Evolutionary conservation across 2,329 filamentous ascomycete species (phyloP).

Genomic region (Aureobasidium sp.): DNA sequence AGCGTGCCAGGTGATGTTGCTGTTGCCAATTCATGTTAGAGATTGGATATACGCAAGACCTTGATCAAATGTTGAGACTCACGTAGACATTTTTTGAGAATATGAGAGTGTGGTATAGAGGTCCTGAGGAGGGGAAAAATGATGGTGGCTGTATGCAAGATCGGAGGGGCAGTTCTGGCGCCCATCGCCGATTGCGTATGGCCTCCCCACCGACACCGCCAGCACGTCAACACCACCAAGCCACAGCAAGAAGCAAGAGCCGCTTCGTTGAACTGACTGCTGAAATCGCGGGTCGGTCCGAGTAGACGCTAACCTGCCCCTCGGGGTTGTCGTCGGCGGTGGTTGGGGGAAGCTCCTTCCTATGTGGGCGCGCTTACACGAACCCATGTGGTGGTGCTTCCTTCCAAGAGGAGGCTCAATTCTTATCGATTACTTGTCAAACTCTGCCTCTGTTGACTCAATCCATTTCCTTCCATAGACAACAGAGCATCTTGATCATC

Average conservation of each 20-base stretch:
- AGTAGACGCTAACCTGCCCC: neutral
- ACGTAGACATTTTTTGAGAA: neutral
- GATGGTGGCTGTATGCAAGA: neutral
- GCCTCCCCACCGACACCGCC: constrained; percentile 4
- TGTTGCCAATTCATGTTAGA: constrained; percentile 28
- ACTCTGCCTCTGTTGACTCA: constrained; percentile 1
- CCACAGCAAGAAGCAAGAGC: neutral
- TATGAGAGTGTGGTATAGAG: neutral
- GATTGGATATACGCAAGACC: neutral
- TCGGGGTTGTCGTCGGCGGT: neutral
- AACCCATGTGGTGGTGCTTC: neutral
- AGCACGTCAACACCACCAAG: constrained; percentile 6
- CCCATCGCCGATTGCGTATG: neutral
- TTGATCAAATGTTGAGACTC: neutral
- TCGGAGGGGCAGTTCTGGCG: neutral
- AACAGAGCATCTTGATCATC: neutral
- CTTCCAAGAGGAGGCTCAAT: constrained; percentile 6
- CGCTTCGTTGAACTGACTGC: neutral
- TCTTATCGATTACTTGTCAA: constrained; percentile 7
- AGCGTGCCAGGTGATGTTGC: constrained; percentile 86
- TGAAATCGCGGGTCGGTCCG: neutral
- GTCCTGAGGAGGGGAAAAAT: neutral
- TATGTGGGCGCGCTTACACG: constrained; percentile 6
- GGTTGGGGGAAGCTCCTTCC: constrained; percentile 6
- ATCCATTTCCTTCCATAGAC: neutral